A percentile compares a stretch with the other conserved stretches of the same genome.
phyloP scores from a whole-genome alignment of 768 basidiomycete genomes.

The Lactarius trivialis region DNA sequence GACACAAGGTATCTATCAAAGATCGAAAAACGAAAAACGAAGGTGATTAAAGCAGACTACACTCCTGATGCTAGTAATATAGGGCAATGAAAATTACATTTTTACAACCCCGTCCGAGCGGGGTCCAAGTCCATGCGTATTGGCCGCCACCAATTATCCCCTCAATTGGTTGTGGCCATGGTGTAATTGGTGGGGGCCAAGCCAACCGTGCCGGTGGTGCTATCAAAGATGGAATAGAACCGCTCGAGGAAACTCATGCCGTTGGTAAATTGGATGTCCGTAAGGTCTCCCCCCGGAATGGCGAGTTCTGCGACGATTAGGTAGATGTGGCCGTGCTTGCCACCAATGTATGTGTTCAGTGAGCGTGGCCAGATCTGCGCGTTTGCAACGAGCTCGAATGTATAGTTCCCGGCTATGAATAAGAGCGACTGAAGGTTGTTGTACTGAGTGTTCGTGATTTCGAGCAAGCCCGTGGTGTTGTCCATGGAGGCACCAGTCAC shows the following conservation, averaged over 20 bases:
- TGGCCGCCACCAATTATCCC: background rate
- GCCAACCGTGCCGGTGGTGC: slow-evolving; percentile 48
- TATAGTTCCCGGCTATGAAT: slow-evolving; percentile 29
- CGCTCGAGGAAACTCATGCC: slow-evolving; percentile 51
- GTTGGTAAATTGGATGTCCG: slow-evolving; percentile 52
- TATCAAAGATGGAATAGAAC: slow-evolving; percentile 63
- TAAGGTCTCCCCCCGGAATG: slow-evolving; percentile 32
- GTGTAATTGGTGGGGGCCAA: slow-evolving; percentile 50
- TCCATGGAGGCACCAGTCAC: slow-evolving; percentile 32
- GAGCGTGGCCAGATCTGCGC: too few species aligned
- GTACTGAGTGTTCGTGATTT: slow-evolving; percentile 28
- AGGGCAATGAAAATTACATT: background rate
- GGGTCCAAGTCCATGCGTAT: too few species aligned
- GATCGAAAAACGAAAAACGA: too few species aligned
- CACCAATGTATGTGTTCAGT: slow-evolving; percentile 40
- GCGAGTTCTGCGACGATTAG: slow-evolving; percentile 37
- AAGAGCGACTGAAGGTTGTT: slow-evolving; percentile 29
- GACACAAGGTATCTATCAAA: too few species aligned
- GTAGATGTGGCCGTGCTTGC: slow-evolving; percentile 33
- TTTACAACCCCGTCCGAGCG: too few species aligned
- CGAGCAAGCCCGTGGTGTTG: slow-evolving; percentile 29
- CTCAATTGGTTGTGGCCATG: slow-evolving; percentile 33
- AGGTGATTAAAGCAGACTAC: too few species aligned
- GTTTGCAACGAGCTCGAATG: slow-evolving; percentile 39
- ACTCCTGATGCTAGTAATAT: too few species aligned